Conservation (phyloP, 2,329 filamentous ascomycete species). For the Cercospora zeina region DNA sequence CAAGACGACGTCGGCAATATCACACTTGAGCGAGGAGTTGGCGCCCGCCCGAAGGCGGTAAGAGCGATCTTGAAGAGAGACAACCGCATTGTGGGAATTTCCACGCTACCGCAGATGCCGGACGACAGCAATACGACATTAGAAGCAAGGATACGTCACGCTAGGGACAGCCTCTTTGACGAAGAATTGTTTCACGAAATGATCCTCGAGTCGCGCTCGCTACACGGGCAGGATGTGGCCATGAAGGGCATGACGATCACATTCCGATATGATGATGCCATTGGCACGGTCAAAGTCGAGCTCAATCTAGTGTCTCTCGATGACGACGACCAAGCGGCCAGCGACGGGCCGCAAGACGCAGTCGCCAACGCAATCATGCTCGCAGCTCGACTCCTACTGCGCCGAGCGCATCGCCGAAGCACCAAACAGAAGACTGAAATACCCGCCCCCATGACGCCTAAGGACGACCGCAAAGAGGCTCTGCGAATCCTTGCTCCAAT, state of each 20-base stretch:
- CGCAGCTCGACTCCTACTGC: conserved; percentile 72
- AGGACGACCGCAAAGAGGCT: conserved; percentile 42
- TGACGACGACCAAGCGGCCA: conserved; percentile 20
- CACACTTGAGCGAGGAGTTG: conserved; percentile 67
- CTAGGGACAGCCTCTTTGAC: conserved; percentile 75
- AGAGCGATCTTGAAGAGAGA: conserved; percentile 65
- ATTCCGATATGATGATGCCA: conserved; percentile 25
- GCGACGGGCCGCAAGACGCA: conserved; percentile 38
- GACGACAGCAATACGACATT: conserved; percentile 58
- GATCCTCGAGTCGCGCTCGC: conserved; percentile 72
- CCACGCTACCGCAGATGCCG: conserved; percentile 41
- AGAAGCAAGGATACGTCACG: conserved; percentile 69
- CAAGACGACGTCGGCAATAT: conserved; percentile 73
- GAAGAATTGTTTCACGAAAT: conserved; percentile 92
- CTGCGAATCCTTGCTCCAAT: conserved; percentile 10
- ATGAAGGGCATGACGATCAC: conserved; percentile 54
- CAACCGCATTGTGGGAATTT: conserved; percentile 60
- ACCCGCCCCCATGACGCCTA: conserved; percentile 57
- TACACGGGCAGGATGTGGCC: conserved; percentile 70
- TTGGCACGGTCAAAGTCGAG: conserved; percentile 59
- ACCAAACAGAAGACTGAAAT: conserved; percentile 67
- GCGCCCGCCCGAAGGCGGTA: conserved; percentile 59
- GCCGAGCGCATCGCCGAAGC: conserved; percentile 75
- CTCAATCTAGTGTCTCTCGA: conserved; percentile 65
- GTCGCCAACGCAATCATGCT: conserved; percentile 67